Conservation (phyloP, 1,284 basidiomycete species). For the Coniophora puteana region DNA sequence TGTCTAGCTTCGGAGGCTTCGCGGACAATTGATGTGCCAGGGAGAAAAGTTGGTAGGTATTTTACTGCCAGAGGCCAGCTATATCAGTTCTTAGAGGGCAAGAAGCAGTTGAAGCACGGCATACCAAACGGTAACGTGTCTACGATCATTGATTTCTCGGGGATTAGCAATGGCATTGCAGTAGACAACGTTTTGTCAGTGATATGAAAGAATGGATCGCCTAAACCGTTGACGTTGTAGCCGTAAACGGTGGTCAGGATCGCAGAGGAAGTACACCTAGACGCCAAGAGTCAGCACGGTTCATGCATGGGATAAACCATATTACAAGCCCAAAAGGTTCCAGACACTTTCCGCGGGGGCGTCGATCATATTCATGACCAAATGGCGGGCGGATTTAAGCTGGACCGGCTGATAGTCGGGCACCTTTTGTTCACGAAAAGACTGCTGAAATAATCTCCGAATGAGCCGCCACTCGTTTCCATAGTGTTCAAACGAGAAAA, state of each 20-base stretch:
- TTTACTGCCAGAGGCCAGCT: slow-evolving; percentile 22
- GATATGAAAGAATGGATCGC: slow-evolving; percentile 24
- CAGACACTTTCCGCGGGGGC: no score
- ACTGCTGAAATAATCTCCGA: slow-evolving; percentile 29
- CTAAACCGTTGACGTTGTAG: slow-evolving; percentile 24
- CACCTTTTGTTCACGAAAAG: slow-evolving; percentile 24
- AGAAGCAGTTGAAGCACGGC: slow-evolving; percentile 18
- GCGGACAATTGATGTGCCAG: slow-evolving; percentile 25
- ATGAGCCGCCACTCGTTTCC: slow-evolving; percentile 30
- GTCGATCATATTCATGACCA: slow-evolving; percentile 19
- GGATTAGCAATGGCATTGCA: slow-evolving; percentile 22
- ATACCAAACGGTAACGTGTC: slow-evolving; percentile 29
- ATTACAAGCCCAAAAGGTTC: no score
- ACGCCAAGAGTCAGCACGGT: no score
- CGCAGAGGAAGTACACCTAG: slow-evolving; percentile 26
- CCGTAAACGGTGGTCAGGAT: slow-evolving; percentile 31
- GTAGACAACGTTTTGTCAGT: slow-evolving; percentile 27
- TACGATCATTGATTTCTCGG: slow-evolving; percentile 23
- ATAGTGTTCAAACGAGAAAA: no score
- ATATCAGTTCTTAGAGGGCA: slow-evolving; percentile 7
- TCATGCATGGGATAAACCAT: no score
- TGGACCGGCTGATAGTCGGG: slow-evolving; percentile 22
- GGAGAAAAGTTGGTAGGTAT: slow-evolving; percentile 26
- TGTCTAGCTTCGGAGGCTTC: slow-evolving; percentile 26
- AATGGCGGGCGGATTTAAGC: slow-evolving; percentile 23